Percentiles rank a stretch among this genome's conserved stretches.
phyloP scores from a whole-genome alignment of 1,284 basidiomycete species.

The Puccinia novopanici region DNA sequence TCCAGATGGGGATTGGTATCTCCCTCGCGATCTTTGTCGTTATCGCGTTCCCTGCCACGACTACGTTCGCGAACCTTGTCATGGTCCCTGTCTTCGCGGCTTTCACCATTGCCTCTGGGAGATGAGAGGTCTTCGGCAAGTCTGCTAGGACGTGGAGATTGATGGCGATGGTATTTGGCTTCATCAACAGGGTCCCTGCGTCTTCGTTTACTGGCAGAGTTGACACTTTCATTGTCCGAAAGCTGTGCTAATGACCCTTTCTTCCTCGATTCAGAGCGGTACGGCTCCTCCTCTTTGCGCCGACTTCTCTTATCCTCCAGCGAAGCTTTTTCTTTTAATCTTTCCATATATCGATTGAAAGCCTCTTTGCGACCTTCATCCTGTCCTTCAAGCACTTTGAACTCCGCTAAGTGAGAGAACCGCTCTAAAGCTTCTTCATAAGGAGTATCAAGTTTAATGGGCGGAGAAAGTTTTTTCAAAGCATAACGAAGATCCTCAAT shows the following conservation, averaged over 20 bases:
- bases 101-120: slow-evolving; percentile 29
- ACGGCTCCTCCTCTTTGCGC: slow-evolving; percentile 45
- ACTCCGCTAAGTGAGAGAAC: slow-evolving; percentile 79
- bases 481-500: slow-evolving; percentile 96
- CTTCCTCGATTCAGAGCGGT: slow-evolving; percentile 21
- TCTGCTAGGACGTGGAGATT: slow-evolving; percentile 34
- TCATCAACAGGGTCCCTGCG: slow-evolving; percentile 50
- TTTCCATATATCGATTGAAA: slow-evolving; percentile 78
- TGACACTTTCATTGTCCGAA: slow-evolving; percentile 40
- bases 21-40: slow-evolving; percentile 70
- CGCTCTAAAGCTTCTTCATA: slow-evolving; percentile 78
- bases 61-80: slow-evolving; percentile 32
- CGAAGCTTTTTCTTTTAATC: slow-evolving; percentile 68
- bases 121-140: slow-evolving; percentile 24
- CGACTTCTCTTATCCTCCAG: slow-evolving; percentile 49
- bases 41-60: slow-evolving; percentile 5
- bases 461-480: slow-evolving; percentile 79
- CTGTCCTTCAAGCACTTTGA: slow-evolving; percentile 72
- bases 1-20: slow-evolving; percentile 55
- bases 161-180: slow-evolving; percentile 43
- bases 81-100: slow-evolving; percentile 24
- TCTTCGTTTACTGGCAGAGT: slow-evolving; percentile 38
- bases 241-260: slow-evolving; percentile 37
- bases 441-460: slow-evolving; percentile 70
- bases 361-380: slow-evolving; percentile 76